These are phyloP conservation scores for Trametes cinnabarina DNA, from an alignment of 768 basidiomycete species.

Conservation along the genomic window DNA sequence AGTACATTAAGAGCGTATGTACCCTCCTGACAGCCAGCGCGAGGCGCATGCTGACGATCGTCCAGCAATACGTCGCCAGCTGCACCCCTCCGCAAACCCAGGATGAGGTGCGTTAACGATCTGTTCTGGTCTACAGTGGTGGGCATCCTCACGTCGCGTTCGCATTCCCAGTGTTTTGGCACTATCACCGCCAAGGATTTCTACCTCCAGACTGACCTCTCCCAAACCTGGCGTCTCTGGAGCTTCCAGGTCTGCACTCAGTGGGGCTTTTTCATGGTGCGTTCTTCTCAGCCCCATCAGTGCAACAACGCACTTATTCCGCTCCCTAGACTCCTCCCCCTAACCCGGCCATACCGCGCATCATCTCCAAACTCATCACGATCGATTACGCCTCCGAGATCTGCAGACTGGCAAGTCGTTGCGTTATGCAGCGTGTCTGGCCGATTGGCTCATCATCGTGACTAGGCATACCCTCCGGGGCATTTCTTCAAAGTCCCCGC, in stretches of 20 bases:
- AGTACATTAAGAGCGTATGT: slow-evolving; percentile 69
- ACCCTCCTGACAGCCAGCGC: background rate
- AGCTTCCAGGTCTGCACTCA: slow-evolving; percentile 89
- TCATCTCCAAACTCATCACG: slow-evolving; percentile 73
- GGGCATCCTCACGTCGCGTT: too few relatives aligned
- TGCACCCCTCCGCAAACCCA: slow-evolving; percentile 38
- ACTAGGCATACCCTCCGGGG: slow-evolving; percentile 74
- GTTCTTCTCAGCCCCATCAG: background rate
- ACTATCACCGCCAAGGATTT: slow-evolving; percentile 69
- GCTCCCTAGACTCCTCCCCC: slow-evolving; percentile 65
- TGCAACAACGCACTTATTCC: background rate
- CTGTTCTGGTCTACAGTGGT: background rate
- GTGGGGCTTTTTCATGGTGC: slow-evolving; percentile 47
- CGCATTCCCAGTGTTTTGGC: slow-evolving; percentile 75
- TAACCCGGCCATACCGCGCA: slow-evolving; percentile 60
- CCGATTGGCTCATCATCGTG: background rate
- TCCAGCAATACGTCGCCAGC: slow-evolving; percentile 36
- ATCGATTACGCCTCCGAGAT: slow-evolving; percentile 63
- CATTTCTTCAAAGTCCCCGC: slow-evolving; percentile 67
- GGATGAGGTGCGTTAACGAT: slow-evolving; percentile 46
- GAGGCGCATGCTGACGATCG: too few relatives aligned
- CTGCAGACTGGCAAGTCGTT: slow-evolving; percentile 52
- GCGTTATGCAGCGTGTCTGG: too few relatives aligned
- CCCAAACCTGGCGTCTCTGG: slow-evolving; percentile 86
- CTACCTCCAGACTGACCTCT: slow-evolving; percentile 51